These are phyloP conservation scores for Rhododendron molle DNA, from an alignment of 148 eudicot genomes.

Conservation along the genomic window DNA sequence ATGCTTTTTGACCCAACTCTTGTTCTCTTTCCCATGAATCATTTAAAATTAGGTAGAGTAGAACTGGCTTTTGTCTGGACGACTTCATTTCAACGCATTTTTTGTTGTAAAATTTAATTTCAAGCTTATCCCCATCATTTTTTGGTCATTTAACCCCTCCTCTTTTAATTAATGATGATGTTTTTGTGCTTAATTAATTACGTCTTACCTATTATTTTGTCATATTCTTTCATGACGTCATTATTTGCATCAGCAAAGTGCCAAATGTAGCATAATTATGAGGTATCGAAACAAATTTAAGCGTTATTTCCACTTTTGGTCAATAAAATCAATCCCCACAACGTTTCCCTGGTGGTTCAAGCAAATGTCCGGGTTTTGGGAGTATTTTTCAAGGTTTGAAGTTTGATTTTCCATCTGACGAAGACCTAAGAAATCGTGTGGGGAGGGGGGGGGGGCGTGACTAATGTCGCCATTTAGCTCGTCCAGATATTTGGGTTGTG, in stretches of 20 bases:
- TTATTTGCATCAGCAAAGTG: neutral
- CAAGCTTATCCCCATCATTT: neutral
- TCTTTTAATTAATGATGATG: neutral
- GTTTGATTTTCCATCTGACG: too few relatives aligned
- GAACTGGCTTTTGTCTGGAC: neutral
- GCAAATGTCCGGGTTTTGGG: too few relatives aligned
- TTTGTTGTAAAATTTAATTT: neutral
- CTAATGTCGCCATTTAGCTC: too few relatives aligned
- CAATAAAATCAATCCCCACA: neutral
- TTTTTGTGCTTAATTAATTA: neutral
- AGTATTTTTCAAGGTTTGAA: too few relatives aligned
- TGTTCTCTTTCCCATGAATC: neutral
- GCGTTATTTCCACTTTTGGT: neutral
- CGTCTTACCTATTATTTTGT: neutral
- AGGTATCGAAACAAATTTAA: neutral
- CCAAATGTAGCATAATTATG: neutral
- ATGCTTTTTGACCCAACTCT: neutral
- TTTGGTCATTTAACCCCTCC: neutral
- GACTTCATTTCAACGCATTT: neutral
- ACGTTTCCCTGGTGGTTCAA: too few relatives aligned
- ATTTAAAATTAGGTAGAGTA: neutral
- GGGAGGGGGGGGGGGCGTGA: too few relatives aligned
- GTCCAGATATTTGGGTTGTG: too few relatives aligned
- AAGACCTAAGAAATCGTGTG: too few relatives aligned
- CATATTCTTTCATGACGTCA: neutral